Evolutionary conservation across 495 filamentous ascomycete species (phyloP), one percentile per base, ranked within the genome.

Genomic region (Penicillium chermesinum): DNA sequence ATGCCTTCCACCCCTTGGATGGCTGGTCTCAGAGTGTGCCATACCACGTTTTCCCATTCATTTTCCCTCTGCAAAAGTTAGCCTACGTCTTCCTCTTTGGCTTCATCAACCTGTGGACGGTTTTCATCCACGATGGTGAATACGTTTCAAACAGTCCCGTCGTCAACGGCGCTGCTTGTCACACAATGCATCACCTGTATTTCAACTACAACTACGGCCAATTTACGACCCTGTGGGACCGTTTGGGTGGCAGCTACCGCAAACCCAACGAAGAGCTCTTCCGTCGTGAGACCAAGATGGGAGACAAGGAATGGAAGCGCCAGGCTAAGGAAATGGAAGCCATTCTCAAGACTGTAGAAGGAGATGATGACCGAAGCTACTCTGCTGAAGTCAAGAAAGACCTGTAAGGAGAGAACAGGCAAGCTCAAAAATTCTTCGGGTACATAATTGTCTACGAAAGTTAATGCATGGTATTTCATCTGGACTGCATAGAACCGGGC

Each of bases 121-220:
- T 97, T 55, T 79, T 96, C 72, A 97, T 97, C 63, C 91, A 97
- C 66, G 93, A 97, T 55, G 91, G 91, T 53, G 93, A 97, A 77
- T 97, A 95, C 58, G 80, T 91, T 20, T 83, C 90, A 60, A 87
- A 96, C 66, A 85, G 82, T 62, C 85, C 87, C 6, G 67, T 96
- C 51, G 84, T 96, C 59, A 97, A 97, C 66, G 91, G 91, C 34
- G 91, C 91, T 16, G 91, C 91, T 27, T 97, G 91, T 73, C 91
- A 97, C 69, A 91, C 89, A 10, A 87, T 90, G 86, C 90, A 97
- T 66, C 91, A 97, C 63, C 70, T 95, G n/a, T 94, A 94, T 68
- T 97, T 97, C 81, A 95, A 94, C 73, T 95, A 89, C 79, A 97
- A 96, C 73, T 97, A 96, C 54, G 91, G 93, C 48, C 91, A 97